Percentiles rank a stretch among this genome's conserved stretches.
phyloP scores from a whole-genome alignment of 768 basidiomycete species.

The Amanita exitialis region DNA sequence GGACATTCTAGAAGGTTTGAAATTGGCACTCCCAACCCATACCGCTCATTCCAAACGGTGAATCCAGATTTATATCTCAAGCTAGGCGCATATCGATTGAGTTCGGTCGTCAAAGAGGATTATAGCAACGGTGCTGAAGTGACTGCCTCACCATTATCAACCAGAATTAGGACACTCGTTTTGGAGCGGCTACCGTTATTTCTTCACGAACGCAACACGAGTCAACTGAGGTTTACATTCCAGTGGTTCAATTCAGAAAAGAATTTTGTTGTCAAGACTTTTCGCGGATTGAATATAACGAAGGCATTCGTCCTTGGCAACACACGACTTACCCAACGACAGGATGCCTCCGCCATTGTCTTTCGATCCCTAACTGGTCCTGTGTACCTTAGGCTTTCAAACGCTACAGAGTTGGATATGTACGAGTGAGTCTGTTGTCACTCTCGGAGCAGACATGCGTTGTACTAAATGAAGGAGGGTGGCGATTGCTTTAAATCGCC shows the following conservation, averaged over 20 bases:
- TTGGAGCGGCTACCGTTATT: conserved; percentile 85
- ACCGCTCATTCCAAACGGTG: neutral
- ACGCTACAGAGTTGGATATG: conserved; percentile 73
- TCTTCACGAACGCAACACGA: conserved; percentile 78
- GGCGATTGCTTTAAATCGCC: conserved; percentile 70
- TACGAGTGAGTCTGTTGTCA: conserved; percentile 63
- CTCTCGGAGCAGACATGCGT: neutral
- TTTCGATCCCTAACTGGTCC: conserved; percentile 38
- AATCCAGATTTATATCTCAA: conserved; percentile 57
- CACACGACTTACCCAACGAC: conserved; percentile 36
- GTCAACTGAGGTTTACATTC: conserved; percentile 48
- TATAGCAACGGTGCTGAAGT: conserved; percentile 53
- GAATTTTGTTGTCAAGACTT: conserved; percentile 66
- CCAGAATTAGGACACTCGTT: conserved; percentile 49
- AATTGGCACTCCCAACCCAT: neutral
- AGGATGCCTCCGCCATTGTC: conserved; percentile 71
- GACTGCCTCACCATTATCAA: conserved; percentile 32
- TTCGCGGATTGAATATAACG: conserved; percentile 50
- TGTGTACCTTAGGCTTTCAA: conserved; percentile 72
- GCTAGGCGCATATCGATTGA: conserved; percentile 70
- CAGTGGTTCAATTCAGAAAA: conserved; percentile 53
- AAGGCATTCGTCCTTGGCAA: conserved; percentile 50
- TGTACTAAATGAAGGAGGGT: conserved; percentile 38
- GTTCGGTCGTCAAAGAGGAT: conserved; percentile 66
- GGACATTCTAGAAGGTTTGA: conserved; percentile 74